Percentiles rank a stretch among this genome's conserved stretches.
These are phyloP conservation scores for Hortiboletus flavorubellus DNA, from an alignment of 768 basidiomycete species.

Conservation along the genomic window DNA sequence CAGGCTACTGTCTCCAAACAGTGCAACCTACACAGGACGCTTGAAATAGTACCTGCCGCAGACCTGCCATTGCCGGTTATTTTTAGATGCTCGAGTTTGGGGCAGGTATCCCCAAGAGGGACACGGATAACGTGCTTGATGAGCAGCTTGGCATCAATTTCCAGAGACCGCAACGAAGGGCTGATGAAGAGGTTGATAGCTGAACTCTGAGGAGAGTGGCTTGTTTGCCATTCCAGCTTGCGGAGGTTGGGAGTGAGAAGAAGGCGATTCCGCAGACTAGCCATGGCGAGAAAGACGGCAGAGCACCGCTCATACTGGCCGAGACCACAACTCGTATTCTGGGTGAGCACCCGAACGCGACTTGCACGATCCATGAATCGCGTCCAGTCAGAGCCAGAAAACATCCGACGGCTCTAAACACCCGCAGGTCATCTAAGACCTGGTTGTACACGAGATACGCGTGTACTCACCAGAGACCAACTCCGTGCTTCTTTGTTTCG, in stretches of 20 bases:
- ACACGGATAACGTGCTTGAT: slow-evolving; percentile 3
- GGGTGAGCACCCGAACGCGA: slow-evolving; percentile 14
- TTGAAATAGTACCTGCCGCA: slow-evolving; percentile 11
- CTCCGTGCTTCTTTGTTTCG: slow-evolving; percentile 4
- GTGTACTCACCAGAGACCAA: slow-evolving; percentile 22
- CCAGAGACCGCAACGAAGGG: slow-evolving; percentile 20
- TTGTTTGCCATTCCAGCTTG: slow-evolving; percentile 15
- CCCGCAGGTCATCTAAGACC: not conserved
- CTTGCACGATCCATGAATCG: slow-evolving; percentile 17
- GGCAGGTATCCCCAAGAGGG: slow-evolving; percentile 16
- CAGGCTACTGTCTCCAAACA: slow-evolving; percentile 15
- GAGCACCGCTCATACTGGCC: not conserved
- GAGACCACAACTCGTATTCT: not conserved
- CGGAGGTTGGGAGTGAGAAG: slow-evolving; percentile 25
- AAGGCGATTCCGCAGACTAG: slow-evolving; percentile 11
- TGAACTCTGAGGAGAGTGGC: not conserved
- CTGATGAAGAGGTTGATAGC: slow-evolving; percentile 23
- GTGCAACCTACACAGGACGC: slow-evolving; percentile 11
- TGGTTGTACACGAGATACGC: not conserved
- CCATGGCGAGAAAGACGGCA: slow-evolving; percentile 15
- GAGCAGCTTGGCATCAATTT: slow-evolving; percentile 22
- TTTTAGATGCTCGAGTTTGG: slow-evolving; percentile 18
- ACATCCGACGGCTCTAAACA: slow-evolving; percentile 15
- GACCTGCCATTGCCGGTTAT: slow-evolving; percentile 22
- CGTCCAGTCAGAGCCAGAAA: slow-evolving; percentile 18